Evolutionary conservation across 2,329 filamentous ascomycete genomes (phyloP), one percentile per base, ranked within the genome.

Genomic region (Xylariaceae sp.): DNA sequence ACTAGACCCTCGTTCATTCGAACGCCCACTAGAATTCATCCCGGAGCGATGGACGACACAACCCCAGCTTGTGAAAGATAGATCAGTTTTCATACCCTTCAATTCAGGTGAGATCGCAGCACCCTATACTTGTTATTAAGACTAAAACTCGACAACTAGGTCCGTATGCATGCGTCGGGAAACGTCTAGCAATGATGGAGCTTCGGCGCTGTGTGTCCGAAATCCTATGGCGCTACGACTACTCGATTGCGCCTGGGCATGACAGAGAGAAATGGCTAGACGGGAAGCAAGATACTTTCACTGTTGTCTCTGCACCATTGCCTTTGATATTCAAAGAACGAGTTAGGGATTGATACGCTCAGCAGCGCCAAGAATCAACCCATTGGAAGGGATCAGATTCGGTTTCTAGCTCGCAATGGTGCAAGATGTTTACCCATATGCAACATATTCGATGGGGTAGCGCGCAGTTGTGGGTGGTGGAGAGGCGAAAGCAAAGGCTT

Each of bases 1-100:
- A 34, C 34, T 48, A 48, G 46, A 48, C 14, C 31, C 46, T 34
- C 46, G 46, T 28, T 38, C 46, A 22, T 48, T 48, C 31, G 46
- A 42, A 40, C 31, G 13, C 5, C 40, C 47, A 2, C 10, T 38
- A 28, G 40, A 49, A 12, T 49, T 65, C 42, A 53, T 64, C 10
- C 63, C 62, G 5, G 63, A 65, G 33, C 45, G 63, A 22, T 65
- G 60, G 19, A 58, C 61, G 42, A 46, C 49, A 13, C 56, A 51
- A 5, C 52, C 42, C 2, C 60, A 62, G 48, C 49, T 66, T 55
- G 53, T 53, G 6, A 64, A 60, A 2, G 55, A 62, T 12, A 51
- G 17, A 11, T 49, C 56, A 3, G 58, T 60, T 1, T 64, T 54
- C 39, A 44, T 64, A 12, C 62, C 63, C 1, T 66, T 64, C 36